These are phyloP conservation scores for Jackrogersella multiformis DNA, from an alignment of 495 filamentous ascomycete genomes.

Conservation along the genomic window DNA sequence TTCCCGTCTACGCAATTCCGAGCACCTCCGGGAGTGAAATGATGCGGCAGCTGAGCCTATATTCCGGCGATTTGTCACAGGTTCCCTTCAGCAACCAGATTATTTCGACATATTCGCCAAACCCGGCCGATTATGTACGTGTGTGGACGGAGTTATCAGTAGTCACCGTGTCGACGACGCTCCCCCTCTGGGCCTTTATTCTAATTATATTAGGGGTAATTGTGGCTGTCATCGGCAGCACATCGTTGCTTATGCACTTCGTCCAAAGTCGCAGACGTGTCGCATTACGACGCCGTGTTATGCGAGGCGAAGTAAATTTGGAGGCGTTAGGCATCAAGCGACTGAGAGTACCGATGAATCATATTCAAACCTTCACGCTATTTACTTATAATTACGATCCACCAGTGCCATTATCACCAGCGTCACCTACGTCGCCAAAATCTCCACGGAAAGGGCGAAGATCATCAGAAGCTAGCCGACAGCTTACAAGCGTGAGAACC, in stretches of 20 bases:
- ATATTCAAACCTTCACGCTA: slow-evolving; percentile 75
- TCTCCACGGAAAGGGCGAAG: slow-evolving; percentile 20
- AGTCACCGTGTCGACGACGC: slow-evolving; percentile 46
- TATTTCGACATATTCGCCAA: slow-evolving; percentile 66
- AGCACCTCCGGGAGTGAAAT: slow-evolving; percentile 69
- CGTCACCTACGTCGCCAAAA: slow-evolving; percentile 25
- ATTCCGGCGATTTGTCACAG: slow-evolving; percentile 74
- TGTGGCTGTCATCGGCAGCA: slow-evolving; percentile 67
- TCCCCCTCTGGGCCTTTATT: slow-evolving; percentile 84
- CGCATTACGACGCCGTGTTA: slow-evolving; percentile 71
- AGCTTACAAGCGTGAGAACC: slow-evolving; percentile 16
- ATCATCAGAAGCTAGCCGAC: slow-evolving; percentile 38
- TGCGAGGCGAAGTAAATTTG: slow-evolving; percentile 78
- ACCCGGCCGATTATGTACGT: slow-evolving; percentile 66
- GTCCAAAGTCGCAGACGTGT: slow-evolving; percentile 73
- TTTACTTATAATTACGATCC: slow-evolving; percentile 72
- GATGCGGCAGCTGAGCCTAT: slow-evolving; percentile 75
- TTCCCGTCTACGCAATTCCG: slow-evolving; percentile 86
- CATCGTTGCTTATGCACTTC: slow-evolving; percentile 76
- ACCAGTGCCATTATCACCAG: slow-evolving; percentile 12
- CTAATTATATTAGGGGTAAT: slow-evolving; percentile 82
- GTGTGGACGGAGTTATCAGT: slow-evolving; percentile 59
- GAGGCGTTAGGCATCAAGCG: slow-evolving; percentile 82
- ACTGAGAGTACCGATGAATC: slow-evolving; percentile 71
- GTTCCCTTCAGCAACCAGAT: slow-evolving; percentile 67